Evolutionary conservation across 2,329 filamentous ascomycete genomes (phyloP), one percentile per base, ranked within the genome.

Genomic region (Fusarium musae): DNA sequence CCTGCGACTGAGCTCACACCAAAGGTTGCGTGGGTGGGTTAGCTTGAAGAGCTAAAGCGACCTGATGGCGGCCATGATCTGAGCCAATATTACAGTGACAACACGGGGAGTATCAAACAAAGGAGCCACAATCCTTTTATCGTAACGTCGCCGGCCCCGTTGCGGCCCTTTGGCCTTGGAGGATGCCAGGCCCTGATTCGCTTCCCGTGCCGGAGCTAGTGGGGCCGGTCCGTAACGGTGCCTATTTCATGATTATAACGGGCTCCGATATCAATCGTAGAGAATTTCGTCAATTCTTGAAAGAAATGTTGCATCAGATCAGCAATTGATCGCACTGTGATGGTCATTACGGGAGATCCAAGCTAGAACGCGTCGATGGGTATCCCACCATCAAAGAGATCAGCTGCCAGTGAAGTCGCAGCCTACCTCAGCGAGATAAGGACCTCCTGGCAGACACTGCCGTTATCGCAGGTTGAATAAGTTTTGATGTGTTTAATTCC

Each of bases 11-110:
- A 43, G 19, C 40, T 53, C 36, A 17, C 46, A 54, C 52, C 47
- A 49, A 66, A 54, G 68, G 64, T 63, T 69, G 57, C 32, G 32
- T 28, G 13, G 34, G 57, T 68, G 71, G 63, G 46, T 46, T 72
- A 74, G 72, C 71, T 59, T 37, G 12, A 36, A 62, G 59, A 63
- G 58, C 67, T 74, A 74, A 69, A 59, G 72, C 57, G 59, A 50
- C 70, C 72, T 59, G 53, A 66, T 62, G 69, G 59, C 28, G 32
- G 46, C 63, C 68, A 62, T 65, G 71, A 58, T 59, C 47, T 47
- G 59, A 44, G 28, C 71, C 72, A 72, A 65, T 74, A 69, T 66
- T 12, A 30, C n/a, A 50, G 32, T 58, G 71, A 54, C 72, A 74
- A 49, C 63, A 32, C 54, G 62, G 42, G 59, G 60, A 34, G 42